A percentile compares a stretch with the other conserved stretches of the same genome.
Conservation (phyloP, 169 alveolate genomes). For the Eimeria sp. region DNA sequence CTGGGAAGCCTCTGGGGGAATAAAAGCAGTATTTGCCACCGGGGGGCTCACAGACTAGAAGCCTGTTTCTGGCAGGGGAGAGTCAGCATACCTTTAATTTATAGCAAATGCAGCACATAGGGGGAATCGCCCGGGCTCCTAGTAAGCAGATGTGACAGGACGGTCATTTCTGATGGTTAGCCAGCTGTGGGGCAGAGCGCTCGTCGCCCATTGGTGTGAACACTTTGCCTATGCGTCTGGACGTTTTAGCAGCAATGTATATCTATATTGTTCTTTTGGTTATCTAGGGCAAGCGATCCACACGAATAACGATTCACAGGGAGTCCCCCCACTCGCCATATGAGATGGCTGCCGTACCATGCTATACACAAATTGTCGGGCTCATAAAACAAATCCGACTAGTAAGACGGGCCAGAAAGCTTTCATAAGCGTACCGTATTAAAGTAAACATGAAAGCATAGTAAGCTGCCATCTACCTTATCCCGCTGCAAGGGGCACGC, state of each 20-base stretch:
- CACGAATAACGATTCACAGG: too few species aligned
- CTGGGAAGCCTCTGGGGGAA: not conserved
- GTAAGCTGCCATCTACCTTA: not conserved
- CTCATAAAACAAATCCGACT: not conserved
- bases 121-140: not conserved
- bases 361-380: not conserved
- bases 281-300: too few species aligned
- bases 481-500: not conserved
- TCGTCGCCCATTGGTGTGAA: not conserved
- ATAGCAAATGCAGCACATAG: not conserved
- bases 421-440: not conserved
- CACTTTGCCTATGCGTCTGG: not conserved
- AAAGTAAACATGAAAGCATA: not conserved
- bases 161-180: not conserved
- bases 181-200: not conserved
- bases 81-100: not conserved
- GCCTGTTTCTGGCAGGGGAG: not conserved
- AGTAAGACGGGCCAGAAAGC: not conserved
- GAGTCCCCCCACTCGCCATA: too few species aligned
- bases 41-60: not conserved
- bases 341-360: too few species aligned
- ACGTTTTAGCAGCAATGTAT: too few species aligned
- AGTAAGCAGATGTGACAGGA: not conserved
- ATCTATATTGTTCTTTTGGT: too few species aligned
- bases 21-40: not conserved